phyloP scores from a whole-genome alignment of 208 protist genomes.

The Trypanosoma grayi region DNA sequence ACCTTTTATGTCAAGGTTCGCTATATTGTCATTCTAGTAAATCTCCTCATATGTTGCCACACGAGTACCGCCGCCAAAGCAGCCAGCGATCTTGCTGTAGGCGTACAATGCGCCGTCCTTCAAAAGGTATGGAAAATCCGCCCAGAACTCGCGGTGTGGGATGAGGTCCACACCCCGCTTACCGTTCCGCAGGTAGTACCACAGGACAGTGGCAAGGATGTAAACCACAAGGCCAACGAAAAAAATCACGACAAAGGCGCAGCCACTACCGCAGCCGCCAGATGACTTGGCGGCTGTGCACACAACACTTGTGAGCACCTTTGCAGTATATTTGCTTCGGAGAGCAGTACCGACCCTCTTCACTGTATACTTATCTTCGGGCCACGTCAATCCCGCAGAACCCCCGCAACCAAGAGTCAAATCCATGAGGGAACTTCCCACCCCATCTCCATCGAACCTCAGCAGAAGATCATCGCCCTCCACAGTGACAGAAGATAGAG shows the following conservation, averaged over 20 bases:
- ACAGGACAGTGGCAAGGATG: constrained; percentile 11
- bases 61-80: constrained; percentile 1
- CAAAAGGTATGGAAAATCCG: constrained; percentile 22
- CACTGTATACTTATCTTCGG: neutral
- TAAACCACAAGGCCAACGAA: constrained; percentile 22
- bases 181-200: constrained; percentile 15
- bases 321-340: neutral
- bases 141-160: constrained; percentile 30
- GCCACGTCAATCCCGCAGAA: neutral
- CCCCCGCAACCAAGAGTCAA: neutral
- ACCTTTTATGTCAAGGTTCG: no score
- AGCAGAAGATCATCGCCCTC: no score
- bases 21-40: neutral
- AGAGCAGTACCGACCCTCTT: neutral
- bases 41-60: constrained; percentile 1
- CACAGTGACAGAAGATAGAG: no score
- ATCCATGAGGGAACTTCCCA: neutral
- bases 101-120: constrained; percentile 27
- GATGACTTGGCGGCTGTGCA: neutral
- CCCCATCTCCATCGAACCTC: neutral
- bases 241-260: constrained; percentile 25
- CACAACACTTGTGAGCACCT: constrained; percentile 2
- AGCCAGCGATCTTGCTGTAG: constrained; percentile 9
- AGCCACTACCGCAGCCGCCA: constrained; percentile 20
- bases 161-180: constrained; percentile 25